phyloP scores from a whole-genome alignment of 2,329 filamentous ascomycete genomes.

The Diplodia corticola region DNA sequence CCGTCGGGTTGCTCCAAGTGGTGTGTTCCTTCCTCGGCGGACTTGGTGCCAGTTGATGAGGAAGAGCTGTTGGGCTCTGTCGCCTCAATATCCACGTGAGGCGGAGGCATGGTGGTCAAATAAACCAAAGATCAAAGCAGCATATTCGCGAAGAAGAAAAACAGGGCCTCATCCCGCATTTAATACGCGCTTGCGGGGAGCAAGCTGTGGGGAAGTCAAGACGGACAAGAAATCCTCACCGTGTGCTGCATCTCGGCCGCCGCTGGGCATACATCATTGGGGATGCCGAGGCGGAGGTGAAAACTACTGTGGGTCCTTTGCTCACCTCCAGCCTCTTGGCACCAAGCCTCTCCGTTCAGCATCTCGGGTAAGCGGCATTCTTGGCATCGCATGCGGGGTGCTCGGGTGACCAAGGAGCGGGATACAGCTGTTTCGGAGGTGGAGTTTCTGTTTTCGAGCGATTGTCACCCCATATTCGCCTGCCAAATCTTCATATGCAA shows the following conservation, averaged over 20 bases:
- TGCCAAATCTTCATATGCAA: neutral
- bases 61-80: conserved; percentile 1
- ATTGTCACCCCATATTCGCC: no score
- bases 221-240: conserved; percentile 9
- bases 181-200: neutral
- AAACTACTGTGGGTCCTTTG: neutral
- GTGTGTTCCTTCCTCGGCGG: neutral
- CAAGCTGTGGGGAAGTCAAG: neutral
- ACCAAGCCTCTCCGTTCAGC: no score
- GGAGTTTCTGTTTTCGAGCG: neutral
- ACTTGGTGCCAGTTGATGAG: neutral
- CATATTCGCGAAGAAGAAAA: neutral
- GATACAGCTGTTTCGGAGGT: neutral
- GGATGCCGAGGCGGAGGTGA: neutral
- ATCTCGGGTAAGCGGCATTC: neutral
- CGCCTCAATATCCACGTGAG: neutral
- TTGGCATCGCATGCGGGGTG: neutral
- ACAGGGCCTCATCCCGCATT: neutral
- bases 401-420: neutral
- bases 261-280: conserved; percentile 3
- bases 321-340: neutral
- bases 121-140: neutral
- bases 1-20: neutral
- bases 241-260: neutral
- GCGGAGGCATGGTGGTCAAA: neutral